Evolutionary conservation across 495 filamentous ascomycete genomes (phyloP).

Genomic region (Entonaema liquescens): DNA sequence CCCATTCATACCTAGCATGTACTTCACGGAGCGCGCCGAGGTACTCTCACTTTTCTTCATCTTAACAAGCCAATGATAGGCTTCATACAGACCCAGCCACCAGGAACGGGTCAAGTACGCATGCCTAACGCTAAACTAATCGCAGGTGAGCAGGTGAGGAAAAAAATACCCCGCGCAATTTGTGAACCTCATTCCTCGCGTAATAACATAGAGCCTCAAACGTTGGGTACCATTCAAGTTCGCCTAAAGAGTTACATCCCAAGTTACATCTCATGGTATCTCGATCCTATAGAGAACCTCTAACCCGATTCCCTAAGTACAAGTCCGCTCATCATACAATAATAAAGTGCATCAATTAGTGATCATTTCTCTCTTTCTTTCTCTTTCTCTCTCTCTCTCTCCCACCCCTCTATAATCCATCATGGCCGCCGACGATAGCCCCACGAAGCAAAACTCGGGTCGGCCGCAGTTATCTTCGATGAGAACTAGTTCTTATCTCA

Average conservation of each 20-base stretch:
- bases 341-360: not conserved
- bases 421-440: slow-evolving; percentile 51
- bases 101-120: slow-evolving; percentile 21
- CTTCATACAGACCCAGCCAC: slow-evolving; percentile 27
- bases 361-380: too few relatives aligned
- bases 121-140: not conserved
- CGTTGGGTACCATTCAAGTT: slow-evolving; percentile 1
- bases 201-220: slow-evolving; percentile 4
- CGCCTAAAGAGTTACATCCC: slow-evolving; percentile 7
- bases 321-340: not conserved
- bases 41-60: not conserved
- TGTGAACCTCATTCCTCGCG: slow-evolving; percentile 21
- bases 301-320: not conserved
- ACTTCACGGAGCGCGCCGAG: not conserved
- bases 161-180: slow-evolving; percentile 39
- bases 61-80: slow-evolving; percentile 17
- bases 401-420: slow-evolving; percentile 2
- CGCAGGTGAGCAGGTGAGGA: slow-evolving; percentile 1
- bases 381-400: too few relatives aligned
- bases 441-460: slow-evolving; percentile 39
- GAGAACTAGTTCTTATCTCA: slow-evolving; percentile 74
- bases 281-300: not conserved
- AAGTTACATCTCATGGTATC: not conserved
- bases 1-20: not conserved
- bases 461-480: slow-evolving; percentile 61